Base-by-base conservation (phyloP, 768 basidiomycete species). In the Mycena indigotica region DNA sequence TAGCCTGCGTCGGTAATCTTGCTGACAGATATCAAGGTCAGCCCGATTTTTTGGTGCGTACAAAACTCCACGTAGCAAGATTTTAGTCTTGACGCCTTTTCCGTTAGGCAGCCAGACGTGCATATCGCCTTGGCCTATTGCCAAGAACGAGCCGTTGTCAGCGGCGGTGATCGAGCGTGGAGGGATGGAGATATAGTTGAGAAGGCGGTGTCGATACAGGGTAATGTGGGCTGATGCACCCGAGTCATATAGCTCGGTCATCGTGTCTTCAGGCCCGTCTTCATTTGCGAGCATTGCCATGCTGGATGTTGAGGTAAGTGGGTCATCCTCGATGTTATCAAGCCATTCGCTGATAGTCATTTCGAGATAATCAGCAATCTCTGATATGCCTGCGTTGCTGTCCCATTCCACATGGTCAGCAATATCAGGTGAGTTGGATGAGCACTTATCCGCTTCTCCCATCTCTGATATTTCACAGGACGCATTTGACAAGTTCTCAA, bases 191-290 rank as follows among this genome's bases (percentile, higher is more conserved):
- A 15, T 32, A 46, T 52, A 57, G 41, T 54, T 60, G 53, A 64
- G n/a, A 12, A 68, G 53, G 3, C 55, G 57, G 44, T 68, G 28
- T n/a, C 29, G 35, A n/a, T 60, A 35, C 16, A 53, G 56, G 24
- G 61, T 57, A 52, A 64, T 63, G 32, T 67, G 62, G 25, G 39
- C 19, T 21, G 54, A 58, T 17, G 60, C 59, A 21, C 60, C 64
- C 2, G 58, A 65, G 57, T 67, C 58, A 46, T 61, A 67, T 16
- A 67, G 55, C 24, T 64, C 52, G n/a, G 59, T 52, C 46, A 48
- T 48, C 24, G 46, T 48, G 12, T 48, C 46, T 23, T 48, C 46
- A 5, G 46, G 46, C 5, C 24, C 46, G n/a, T 48, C 23, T 28
- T 48, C 46, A 21, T 48, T 48, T 5, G 46, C 46, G 6, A 48